Base-by-base conservation (phyloP, 2,329 filamentous ascomycete genomes). In the Chrysoporthe austroafricana region DNA sequence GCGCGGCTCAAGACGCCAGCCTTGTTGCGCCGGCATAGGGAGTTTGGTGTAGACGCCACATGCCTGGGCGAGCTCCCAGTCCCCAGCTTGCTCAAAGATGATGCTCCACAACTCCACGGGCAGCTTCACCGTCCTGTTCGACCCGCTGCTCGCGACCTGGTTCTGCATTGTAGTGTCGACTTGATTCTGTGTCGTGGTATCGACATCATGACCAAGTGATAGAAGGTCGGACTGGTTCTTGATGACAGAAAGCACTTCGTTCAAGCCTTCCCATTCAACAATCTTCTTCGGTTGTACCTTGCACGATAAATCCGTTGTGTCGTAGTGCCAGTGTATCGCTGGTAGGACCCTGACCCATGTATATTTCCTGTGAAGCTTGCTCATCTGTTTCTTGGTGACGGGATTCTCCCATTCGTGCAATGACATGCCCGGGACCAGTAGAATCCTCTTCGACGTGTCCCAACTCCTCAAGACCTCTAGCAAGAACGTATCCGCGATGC, bases 71-170 rank as follows among this genome's bases (percentile, higher is more conserved):
- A 96, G 83, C 79, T 97, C 95, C 95, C 95, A 98, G 77, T 98
- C 95, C 56, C 89, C 89, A 0, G 94, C 88, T 70, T 90, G 88
- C 71, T 96, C 92, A 56, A 97, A 88, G 60, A 98, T 91, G 67
- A 95, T 91, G 43, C 91, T 91, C 93, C 94, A 97, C 50, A 97
- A 86, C 78, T 98, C 95, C 0, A 91, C 88, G 0, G 95, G 95
- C 1, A 98, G 82, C 54, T 82, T 82, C 26, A 79, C 79, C 66
- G 79, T 79, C 61, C 77, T 73, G 66, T 73, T 76, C 54, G 76
- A 74, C 48, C 76, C 75, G 58, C 72, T 74, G 32, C 76, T 78
- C 0, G 77, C 74, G 6, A 80, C 73, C 34, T 77, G 74, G 34
- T 75, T 76, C 43, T 80, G 75, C 16, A 79, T 78, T 0, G 84